Evolutionary conservation across 2,329 filamentous ascomycete genomes (phyloP), one percentile per base, ranked within the genome.

Genomic region (Diplocarpon mali): DNA sequence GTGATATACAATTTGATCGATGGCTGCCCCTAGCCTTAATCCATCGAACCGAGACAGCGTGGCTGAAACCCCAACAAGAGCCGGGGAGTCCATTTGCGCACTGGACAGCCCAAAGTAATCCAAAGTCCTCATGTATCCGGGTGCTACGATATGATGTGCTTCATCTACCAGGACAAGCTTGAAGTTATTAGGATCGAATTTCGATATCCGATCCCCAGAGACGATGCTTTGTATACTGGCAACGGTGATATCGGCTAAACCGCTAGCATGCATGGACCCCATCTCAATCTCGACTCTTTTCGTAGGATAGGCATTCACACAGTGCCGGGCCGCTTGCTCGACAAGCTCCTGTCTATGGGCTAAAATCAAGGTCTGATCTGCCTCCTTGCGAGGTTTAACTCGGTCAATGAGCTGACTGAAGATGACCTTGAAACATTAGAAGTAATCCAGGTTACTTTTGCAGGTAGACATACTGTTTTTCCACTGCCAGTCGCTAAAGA

Each of bases 1-100:
- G 63, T 96, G 90, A 57, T 95, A 96, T 38, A 95, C 90, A 49
- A 96, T 95, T 59, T 94, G 84, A 56, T 96, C 90, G 56, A 96
- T 92, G 28, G 83, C 89, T 11, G 81, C 72, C 1, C 89, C 89
- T 1, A 96, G 70, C 47, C 76, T 79, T 28, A 94, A 67, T 0
- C 90, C 90, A 59, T 96, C 90, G 48, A 87, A 87, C 38, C 90
- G 69, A 10, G 78, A 80, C 46, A 83, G 73, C 0, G 78, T 83
- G 3, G 92, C 92, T 9, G 90, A 95, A 2, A 98, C 89, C 5
- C 92, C 92, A 11, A 98, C 82, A 12, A 98, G 69, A 14, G 78
- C 75, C 0, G 85, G 82, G 11, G 73, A 70, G 30, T 64, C 53
- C 45, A 54, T 63, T 51, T 66, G 69, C 40, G 66, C 56, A 44